Percentiles rank a stretch among this genome's conserved stretches.
phyloP scores from a whole-genome alignment of 306 rosid genomes.

The Mimosa bimucronata region DNA sequence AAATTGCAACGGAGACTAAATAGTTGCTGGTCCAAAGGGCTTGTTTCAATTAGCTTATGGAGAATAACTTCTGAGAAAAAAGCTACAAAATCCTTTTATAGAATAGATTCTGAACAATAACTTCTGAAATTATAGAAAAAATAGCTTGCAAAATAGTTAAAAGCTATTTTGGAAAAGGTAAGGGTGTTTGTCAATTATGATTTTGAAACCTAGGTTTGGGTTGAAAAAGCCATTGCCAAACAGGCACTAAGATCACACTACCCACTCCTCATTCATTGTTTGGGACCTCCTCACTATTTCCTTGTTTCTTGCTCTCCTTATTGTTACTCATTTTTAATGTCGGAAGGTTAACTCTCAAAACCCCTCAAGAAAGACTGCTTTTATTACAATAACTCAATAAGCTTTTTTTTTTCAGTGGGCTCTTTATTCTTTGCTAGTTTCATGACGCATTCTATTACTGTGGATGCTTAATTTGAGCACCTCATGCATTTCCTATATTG shows the following conservation, averaged over 20 bases:
- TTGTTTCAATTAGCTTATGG: no score
- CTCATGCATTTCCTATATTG: background rate
- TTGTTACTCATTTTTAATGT: background rate
- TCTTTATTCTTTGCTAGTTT: background rate
- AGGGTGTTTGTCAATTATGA: no score
- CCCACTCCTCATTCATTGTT: background rate
- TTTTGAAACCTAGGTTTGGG: no score
- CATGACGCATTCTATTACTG: background rate
- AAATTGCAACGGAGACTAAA: background rate
- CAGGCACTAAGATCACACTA: background rate
- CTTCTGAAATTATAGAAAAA: no score
- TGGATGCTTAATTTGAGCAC: background rate
- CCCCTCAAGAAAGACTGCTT: background rate
- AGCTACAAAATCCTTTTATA: no score
- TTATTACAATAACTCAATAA: background rate
- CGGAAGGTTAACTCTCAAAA: background rate
- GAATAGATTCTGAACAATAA: no score
- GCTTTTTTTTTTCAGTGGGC: background rate
- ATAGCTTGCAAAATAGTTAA: no score
- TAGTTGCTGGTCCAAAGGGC: background rate
- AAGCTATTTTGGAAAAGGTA: no score
- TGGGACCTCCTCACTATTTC: background rate
- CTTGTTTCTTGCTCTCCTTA: background rate
- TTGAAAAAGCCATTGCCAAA: no score
- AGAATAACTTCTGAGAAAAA: no score